Evolutionary conservation across 129 eudicot genomes (phyloP).

Genomic region (Glebionis coronaria): DNA sequence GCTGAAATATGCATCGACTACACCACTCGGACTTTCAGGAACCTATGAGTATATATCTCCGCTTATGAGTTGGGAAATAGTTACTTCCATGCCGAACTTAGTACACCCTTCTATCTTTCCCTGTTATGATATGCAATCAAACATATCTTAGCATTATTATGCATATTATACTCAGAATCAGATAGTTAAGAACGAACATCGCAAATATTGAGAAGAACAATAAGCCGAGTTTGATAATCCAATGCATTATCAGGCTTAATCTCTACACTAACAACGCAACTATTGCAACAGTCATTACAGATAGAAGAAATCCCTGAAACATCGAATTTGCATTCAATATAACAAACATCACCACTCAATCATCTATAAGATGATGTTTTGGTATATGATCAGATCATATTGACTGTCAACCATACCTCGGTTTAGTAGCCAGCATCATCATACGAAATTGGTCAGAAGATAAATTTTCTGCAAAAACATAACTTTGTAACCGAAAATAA

Average conservation of each 20-base stretch:
- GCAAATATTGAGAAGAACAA: too few species aligned
- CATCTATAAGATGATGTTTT: too few species aligned
- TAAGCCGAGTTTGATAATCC: too few species aligned
- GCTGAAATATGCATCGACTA: constrained; percentile 57
- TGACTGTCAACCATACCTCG: too few species aligned
- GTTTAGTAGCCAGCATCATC: too few species aligned
- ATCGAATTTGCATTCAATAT: constrained; percentile 66
- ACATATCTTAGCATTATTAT: constrained; percentile 6
- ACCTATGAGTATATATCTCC: constrained; percentile 40
- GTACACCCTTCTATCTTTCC: constrained; percentile 61
- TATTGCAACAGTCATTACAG: constrained; percentile 72
- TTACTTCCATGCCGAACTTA: constrained; percentile 33
- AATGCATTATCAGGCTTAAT: too few species aligned
- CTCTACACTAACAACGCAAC: constrained; percentile 61
- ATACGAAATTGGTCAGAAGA: too few species aligned
- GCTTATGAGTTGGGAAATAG: constrained; percentile 38
- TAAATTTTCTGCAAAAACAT: too few species aligned
- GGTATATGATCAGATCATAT: too few species aligned
- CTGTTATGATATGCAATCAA: constrained; percentile 37
- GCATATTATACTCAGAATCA: too few species aligned
- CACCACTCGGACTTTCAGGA: constrained; percentile 71
- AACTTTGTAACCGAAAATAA: too few species aligned
- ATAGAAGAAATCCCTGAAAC: constrained; percentile 54
- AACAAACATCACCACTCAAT: too few species aligned
- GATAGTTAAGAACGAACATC: constrained; percentile 57